Evolutionary conservation across 257 asterid species (phyloP).

Genomic region (Misopates orontium): DNA sequence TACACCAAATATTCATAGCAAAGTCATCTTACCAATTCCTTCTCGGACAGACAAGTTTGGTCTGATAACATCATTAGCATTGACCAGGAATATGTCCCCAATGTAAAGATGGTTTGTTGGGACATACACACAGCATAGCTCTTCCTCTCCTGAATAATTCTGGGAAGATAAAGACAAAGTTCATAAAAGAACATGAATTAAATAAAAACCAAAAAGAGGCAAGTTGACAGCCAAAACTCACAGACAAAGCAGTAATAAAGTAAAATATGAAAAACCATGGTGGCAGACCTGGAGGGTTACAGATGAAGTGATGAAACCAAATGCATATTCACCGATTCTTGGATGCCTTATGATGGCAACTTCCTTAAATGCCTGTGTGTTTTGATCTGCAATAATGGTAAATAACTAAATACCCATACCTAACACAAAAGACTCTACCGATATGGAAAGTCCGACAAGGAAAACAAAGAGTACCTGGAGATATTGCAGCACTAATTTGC

Average conservation of each 20-base stretch:
- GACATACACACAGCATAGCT: conserved; percentile 69
- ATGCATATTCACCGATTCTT: conserved; percentile 81
- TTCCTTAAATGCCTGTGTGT: conserved; percentile 75
- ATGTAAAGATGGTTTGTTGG: conserved; percentile 75
- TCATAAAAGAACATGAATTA: background rate
- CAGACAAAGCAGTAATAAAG: conserved; percentile 15
- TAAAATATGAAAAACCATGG: conserved; percentile 7
- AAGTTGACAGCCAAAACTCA: conserved; percentile 19
- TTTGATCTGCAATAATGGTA: conserved; percentile 53
- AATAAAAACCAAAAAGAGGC: background rate
- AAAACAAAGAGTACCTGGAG: conserved; percentile 63
- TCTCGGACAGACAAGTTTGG: conserved; percentile 73
- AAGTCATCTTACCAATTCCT: conserved; percentile 57
- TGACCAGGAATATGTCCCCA: conserved; percentile 68
- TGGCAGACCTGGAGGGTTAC: conserved; percentile 60
- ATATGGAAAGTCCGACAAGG: conserved; percentile 8
- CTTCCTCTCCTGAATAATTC: conserved; percentile 63
- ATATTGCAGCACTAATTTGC: conserved; percentile 80
- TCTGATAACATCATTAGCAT: conserved; percentile 59
- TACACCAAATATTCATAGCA: conserved; percentile 13
- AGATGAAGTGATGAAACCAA: conserved; percentile 77
- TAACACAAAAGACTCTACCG: background rate
- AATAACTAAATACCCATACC: conserved; percentile 22
- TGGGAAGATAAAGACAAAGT: conserved; percentile 22
- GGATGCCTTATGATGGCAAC: conserved; percentile 85